Conservation (phyloP, 495 filamentous ascomycete species). For the Xylaria longipes region DNA sequence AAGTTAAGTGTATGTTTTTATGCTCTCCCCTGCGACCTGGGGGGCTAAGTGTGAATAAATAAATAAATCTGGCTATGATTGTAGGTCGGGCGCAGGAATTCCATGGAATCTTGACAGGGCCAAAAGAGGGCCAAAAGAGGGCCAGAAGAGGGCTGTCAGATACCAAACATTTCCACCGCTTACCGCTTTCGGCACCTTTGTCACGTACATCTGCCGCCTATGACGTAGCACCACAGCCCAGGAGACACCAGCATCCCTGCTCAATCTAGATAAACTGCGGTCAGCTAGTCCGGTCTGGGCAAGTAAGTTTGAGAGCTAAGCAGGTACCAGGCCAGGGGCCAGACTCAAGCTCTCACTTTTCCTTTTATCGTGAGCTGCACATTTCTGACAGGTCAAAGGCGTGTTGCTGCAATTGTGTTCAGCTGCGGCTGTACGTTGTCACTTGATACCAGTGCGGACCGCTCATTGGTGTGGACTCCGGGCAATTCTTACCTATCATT, state of each 20-base stretch:
- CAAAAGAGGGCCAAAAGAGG: neutral
- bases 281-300: neutral
- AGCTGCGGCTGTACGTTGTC: conserved; percentile 3
- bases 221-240: neutral
- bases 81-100: conserved; percentile 4
- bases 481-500: neutral
- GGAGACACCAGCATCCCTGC: neutral
- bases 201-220: neutral
- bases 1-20: neutral
- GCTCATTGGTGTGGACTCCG: neutral
- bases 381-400: neutral
- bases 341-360: neutral
- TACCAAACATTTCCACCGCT: conserved; percentile 26
- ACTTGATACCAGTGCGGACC: neutral
- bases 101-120: neutral
- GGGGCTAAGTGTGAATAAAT: neutral
- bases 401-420: neutral
- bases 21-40: neutral
- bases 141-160: conserved; percentile 11
- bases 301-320: neutral
- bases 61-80: neutral
- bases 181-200: conserved; percentile 16
- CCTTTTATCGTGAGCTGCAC: neutral
- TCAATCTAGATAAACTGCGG: neutral
- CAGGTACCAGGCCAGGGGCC: neutral